Percentiles rank a stretch among this genome's conserved stretches.
These are phyloP conservation scores for Lumnitzera racemosa DNA, from an alignment of 345 rosid species.

Conservation along the genomic window DNA sequence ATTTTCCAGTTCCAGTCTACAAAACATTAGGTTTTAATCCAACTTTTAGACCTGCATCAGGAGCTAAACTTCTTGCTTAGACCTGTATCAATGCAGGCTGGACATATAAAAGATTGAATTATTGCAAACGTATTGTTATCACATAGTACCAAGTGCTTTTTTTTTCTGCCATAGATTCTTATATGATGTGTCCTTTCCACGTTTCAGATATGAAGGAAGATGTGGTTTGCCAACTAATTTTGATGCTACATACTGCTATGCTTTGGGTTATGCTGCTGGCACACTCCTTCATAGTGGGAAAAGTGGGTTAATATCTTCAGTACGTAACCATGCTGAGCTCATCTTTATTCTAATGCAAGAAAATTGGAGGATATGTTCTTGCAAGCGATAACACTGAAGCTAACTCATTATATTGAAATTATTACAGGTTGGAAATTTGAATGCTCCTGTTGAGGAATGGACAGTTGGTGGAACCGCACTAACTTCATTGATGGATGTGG, in stretches of 20 bases:
- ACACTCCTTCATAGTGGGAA: slow-evolving; percentile 51
- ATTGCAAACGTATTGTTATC: too few relatives aligned
- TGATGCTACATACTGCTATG: slow-evolving; percentile 86
- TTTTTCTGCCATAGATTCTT: slow-evolving; percentile 19
- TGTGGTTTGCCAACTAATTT: slow-evolving; percentile 95
- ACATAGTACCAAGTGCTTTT: too few relatives aligned
- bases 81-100: too few relatives aligned
- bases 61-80: too few relatives aligned
- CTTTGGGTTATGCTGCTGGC: slow-evolving; percentile 87
- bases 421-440: slow-evolving; percentile 84
- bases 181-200: slow-evolving; percentile 29
- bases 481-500: slow-evolving; percentile 50
- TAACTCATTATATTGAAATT: background rate
- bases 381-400: too few relatives aligned
- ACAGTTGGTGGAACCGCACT: slow-evolving; percentile 32
- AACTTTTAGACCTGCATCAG: too few relatives aligned
- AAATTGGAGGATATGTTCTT: too few relatives aligned
- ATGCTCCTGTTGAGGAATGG: slow-evolving; percentile 60
- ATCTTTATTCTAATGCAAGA: too few relatives aligned
- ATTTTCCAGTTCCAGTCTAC: too few relatives aligned
- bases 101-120: too few relatives aligned
- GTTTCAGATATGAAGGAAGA: slow-evolving; percentile 87
- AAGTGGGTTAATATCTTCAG: slow-evolving; percentile 47
- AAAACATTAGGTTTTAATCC: too few relatives aligned
- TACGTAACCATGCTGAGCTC: slow-evolving; percentile 6